phyloP scores from a whole-genome alignment of 352 stramenopile species.

The Phytophthora chlamydospora region DNA sequence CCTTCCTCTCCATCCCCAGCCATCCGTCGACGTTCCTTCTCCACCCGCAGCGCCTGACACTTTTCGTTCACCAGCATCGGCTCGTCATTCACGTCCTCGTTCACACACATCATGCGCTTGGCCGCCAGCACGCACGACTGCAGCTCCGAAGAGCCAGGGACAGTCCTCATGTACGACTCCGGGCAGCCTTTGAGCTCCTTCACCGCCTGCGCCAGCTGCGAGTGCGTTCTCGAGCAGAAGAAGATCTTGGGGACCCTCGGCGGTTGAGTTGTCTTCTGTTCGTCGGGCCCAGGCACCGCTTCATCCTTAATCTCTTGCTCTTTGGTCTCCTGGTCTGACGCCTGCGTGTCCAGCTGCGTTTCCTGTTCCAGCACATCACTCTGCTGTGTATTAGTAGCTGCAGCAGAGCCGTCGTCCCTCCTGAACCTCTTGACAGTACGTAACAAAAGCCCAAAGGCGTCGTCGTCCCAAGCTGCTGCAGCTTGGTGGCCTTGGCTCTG shows the following conservation, averaged over 20 bases:
- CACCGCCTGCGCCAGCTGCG: conserved; percentile 76
- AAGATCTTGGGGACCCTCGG: conserved; percentile 60
- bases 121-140: conserved; percentile 78
- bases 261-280: conserved; percentile 14
- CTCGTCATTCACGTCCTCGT: conserved; percentile 65
- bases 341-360: conserved; percentile 5
- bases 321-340: neutral
- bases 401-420: conserved; percentile 25
- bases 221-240: conserved; percentile 87
- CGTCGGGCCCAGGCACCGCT: conserved; percentile 2
- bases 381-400: neutral
- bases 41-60: conserved; percentile 48
- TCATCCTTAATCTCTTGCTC: conserved; percentile 6
- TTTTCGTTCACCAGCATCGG: conserved; percentile 65
- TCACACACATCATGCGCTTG: conserved; percentile 76
- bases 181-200: conserved; percentile 79
- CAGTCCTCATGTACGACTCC: conserved; percentile 45
- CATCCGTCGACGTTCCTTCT: conserved; percentile 26
- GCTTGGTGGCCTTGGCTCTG: neutral
- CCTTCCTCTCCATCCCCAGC: conserved; percentile 36
- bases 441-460: conserved; percentile 32
- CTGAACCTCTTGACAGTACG: conserved; percentile 44
- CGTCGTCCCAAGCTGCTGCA: conserved; percentile 25
- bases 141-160: conserved; percentile 46
- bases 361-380: neutral